Base-by-base conservation (phyloP, 139 green algal genomes). In the Chlorokybus atmophyticus region DNA sequence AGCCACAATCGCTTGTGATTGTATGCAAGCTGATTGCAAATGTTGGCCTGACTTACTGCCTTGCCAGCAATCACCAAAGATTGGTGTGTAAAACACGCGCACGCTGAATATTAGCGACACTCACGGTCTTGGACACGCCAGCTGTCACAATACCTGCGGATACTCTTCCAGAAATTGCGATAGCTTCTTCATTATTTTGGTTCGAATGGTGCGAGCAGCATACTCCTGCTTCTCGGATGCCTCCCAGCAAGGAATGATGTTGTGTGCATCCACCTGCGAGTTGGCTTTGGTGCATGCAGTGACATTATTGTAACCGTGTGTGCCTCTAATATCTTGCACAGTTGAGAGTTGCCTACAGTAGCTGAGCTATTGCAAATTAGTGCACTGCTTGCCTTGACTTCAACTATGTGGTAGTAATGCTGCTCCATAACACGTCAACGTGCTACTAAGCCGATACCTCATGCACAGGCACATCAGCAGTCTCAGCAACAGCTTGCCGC, bases 191-290 rank as follows among this genome's bases (percentile, higher is more conserved):
- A 91, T 78, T 52, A 97, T 93, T 70, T 93, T 94, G 29, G 47
- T 50, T 17, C 89, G 75, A 42, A 97, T 90, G 38, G 89, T 97
- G 50, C 89, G 77, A 1, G 89, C 89, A 0, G 65, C 84, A 19
- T 68, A 52, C 75, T 95, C 87, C 0, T 81, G 68, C 73, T 97
- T 97, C 57, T 93, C 75, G 44, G 64, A 82, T 29, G 85, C 82
- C 47, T 77, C 71, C 89, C 89, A 97, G 21, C 83, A 73, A 0
- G 90, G 90, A 26, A 98, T 83, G 7, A 95, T 70, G 62, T 95
- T 97, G 83, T 98, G 90, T 0, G 90, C 85, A 49, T 98, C 90
- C 59, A 98, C 90, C 70, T 96, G 50, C 3, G 27, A 7, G 23
- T n/a, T n/a, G n/a, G n/a, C n/a, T n/a, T n/a, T n/a, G n/a, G n/a